Evolutionary conservation across 2,329 filamentous ascomycete species (phyloP), one percentile per base, ranked within the genome.

Genomic region (Magnaporthiopsis rhizophila): DNA sequence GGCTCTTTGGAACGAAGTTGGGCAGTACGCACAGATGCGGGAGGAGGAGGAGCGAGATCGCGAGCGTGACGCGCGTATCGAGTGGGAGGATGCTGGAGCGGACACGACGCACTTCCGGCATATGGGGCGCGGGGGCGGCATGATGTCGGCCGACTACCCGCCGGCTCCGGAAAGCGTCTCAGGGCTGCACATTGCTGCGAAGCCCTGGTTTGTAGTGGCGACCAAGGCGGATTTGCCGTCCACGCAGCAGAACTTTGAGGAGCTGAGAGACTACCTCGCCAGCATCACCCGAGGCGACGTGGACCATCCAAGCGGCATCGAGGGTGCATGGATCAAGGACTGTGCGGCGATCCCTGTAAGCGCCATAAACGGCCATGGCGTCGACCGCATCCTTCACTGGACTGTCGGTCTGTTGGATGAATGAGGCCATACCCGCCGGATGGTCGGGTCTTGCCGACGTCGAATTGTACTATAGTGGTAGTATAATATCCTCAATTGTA

Each of bases 181-280:
- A 3, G 80, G 75, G n/a, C 73, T 90, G n/a, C 86, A 89, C 57
- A 96, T 98, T 68, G 90, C 90, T n/a, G 86, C 85, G 45, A 99
- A 99, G 78, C 93, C 95, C 0, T 99, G 95, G 95, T 95, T 96
- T 71, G 93, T 97, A 6, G 87, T 97, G 58, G 94, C 91, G 1
- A 97, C 93, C 26, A 98, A 98, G 77, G 93, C 91, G 0, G 94
- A 98, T 74, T 74, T 96, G 64, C 85, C 88, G 3, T 84, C 83
- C 3, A 96, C 95, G 2, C 85, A 92, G 74, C 83, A 86, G 30
- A 96, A 95, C 72, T 99, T 91, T 74, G 76, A 75, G 50, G 76
- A 78, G 62, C 78, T 99, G 69, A 86, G 87, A 68, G 76, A 77
- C 11, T 97, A 97, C 75, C 77, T 99, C 4, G 80, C 83, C 5